Conservation (phyloP, 176 grass and related monocot species). For the Zizania latifolia region DNA sequence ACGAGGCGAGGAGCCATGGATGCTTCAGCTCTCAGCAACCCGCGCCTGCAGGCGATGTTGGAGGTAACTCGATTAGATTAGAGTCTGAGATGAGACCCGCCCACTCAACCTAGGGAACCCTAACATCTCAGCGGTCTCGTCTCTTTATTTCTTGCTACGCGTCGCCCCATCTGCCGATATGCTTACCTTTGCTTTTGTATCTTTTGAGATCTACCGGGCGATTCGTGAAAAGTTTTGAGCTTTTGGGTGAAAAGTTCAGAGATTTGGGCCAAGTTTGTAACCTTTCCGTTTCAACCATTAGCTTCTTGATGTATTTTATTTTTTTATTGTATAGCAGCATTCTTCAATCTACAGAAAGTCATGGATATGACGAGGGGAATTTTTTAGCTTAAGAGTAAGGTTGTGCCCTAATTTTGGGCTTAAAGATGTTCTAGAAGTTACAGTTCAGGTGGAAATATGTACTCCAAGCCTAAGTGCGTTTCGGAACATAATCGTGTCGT, state of each 20-base stretch:
- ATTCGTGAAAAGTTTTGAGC: neutral
- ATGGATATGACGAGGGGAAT: neutral
- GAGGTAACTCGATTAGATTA: neutral
- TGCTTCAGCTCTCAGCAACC: conserved; percentile 21
- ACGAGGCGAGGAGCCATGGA: conserved; percentile 12
- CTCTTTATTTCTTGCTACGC: neutral
- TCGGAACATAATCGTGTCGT: neutral
- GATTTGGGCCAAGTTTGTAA: neutral
- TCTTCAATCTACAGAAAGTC: neutral
- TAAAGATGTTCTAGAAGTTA: neutral
- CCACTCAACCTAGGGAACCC: neutral
- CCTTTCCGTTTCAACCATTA: neutral
- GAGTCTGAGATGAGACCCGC: neutral
- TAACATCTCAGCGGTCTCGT: neutral
- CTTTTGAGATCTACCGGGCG: neutral
- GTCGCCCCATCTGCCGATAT: neutral
- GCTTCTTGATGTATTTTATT: neutral
- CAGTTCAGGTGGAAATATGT: neutral
- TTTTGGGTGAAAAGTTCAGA: too few relatives aligned
- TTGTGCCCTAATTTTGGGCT: neutral
- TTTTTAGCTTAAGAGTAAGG: neutral
- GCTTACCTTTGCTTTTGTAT: neutral
- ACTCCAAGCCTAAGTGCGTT: neutral
- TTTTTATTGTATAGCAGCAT: neutral
- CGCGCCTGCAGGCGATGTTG: conserved; percentile 8